These are phyloP conservation scores for Musa beccarii DNA, from an alignment of 176 grass and related monocot species.

Conservation along the genomic window DNA sequence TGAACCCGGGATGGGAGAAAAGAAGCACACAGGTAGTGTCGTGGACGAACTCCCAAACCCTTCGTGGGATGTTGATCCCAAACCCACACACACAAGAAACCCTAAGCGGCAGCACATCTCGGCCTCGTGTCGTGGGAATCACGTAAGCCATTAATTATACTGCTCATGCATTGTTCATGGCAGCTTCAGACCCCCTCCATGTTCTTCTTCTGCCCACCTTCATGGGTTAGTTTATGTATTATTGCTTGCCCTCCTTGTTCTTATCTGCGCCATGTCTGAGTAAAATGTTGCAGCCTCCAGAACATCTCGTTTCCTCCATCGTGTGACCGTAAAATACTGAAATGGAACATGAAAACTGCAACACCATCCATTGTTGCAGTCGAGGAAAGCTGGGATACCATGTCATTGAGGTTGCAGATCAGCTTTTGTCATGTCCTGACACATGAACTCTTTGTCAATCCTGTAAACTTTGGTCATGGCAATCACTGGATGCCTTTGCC, in stretches of 20 bases:
- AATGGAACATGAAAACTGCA: not conserved
- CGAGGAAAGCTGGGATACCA: not conserved
- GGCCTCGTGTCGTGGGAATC: not conserved
- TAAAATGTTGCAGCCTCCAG: not conserved
- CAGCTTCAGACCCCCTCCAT: not conserved
- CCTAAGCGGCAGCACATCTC: not conserved
- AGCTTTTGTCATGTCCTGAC: not conserved
- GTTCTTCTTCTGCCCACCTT: not conserved
- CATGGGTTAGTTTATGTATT: not conserved
- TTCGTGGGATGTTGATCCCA: not conserved
- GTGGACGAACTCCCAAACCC: slow-evolving; percentile 7
- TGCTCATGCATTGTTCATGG: not conserved
- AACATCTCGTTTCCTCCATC: not conserved
- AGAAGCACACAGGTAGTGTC: slow-evolving; percentile 4
- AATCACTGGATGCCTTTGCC: not conserved
- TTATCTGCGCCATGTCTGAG: not conserved
- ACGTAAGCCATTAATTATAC: not conserved
- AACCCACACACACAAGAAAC: slow-evolving; percentile 2
- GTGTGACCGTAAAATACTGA: not conserved
- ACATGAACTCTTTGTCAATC: not conserved
- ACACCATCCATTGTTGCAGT: not conserved
- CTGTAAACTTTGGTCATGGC: not conserved
- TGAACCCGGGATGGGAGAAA: not conserved
- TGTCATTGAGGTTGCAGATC: not conserved
- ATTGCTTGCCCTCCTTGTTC: not conserved